Evolutionary conservation across 768 basidiomycete genomes (phyloP).

Genomic region (Termitomyces sp.): DNA sequence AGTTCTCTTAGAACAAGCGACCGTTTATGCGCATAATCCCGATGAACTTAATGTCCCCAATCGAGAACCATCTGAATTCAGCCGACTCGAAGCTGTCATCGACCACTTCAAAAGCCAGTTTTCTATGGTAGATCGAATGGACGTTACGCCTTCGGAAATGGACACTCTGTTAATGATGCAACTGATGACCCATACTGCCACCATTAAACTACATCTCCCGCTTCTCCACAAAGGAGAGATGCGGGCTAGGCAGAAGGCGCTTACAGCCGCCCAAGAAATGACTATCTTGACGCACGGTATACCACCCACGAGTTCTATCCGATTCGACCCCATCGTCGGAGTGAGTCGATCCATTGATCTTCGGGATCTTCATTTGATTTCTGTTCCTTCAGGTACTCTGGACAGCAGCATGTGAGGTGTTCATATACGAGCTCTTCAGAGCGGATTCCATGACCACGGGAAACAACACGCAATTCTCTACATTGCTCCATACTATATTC

Average conservation of each 20-base stretch:
- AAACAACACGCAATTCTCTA: constrained; percentile 7
- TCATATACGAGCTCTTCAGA: constrained; percentile 10
- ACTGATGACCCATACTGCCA: constrained; percentile 27
- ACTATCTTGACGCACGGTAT: constrained; percentile 12
- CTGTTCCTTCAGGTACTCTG: constrained; percentile 11
- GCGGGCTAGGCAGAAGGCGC: constrained; percentile 12
- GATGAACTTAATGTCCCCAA: constrained; percentile 2
- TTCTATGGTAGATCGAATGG: constrained; percentile 13
- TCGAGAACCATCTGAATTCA: constrained; percentile 1
- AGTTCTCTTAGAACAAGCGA: constrained; percentile 28
- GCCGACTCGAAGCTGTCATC: constrained; percentile 10
- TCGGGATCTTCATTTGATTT: background rate
- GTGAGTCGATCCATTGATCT: constrained; percentile 2
- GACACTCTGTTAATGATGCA: constrained; percentile 24
- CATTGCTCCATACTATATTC: constrained; percentile 10
- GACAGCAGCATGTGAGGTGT: constrained; percentile 14
- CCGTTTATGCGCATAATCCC: constrained; percentile 3
- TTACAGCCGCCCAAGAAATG: constrained; percentile 12
- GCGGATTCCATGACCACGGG: constrained; percentile 2
- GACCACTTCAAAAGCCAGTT: constrained; percentile 20
- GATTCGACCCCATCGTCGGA: constrained; percentile 13
- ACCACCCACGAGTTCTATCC: constrained; percentile 6
- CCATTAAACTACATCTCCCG: constrained; percentile 19
- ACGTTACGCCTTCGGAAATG: constrained; percentile 9
- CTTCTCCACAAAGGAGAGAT: constrained; percentile 7